These are phyloP conservation scores for Suillus brevipes DNA, from an alignment of 768 basidiomycete genomes.

Conservation along the genomic window DNA sequence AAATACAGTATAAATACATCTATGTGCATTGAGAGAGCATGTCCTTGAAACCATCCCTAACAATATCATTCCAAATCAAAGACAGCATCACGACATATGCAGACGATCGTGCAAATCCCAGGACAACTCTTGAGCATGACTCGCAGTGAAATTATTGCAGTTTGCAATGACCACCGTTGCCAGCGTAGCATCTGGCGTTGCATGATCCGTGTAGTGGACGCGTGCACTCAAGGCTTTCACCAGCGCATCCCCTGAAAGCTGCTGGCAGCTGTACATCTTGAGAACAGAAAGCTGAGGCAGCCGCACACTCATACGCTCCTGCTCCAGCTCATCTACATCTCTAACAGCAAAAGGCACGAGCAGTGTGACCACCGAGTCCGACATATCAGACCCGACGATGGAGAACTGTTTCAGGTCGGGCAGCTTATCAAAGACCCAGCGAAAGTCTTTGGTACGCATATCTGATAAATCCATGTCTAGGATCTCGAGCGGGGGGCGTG, in stretches of 20 bases:
- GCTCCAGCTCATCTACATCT: not conserved
- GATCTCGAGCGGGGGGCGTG: slow-evolving; percentile 59
- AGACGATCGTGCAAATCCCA: slow-evolving; percentile 28
- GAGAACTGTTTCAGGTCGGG: slow-evolving; percentile 58
- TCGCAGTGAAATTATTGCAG: slow-evolving; percentile 22
- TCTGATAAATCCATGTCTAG: slow-evolving; percentile 82
- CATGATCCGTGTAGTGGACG: slow-evolving; percentile 38
- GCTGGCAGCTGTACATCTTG: slow-evolving; percentile 61
- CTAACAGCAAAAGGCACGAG: slow-evolving; percentile 43
- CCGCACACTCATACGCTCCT: slow-evolving; percentile 38
- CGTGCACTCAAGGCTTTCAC: slow-evolving; percentile 53
- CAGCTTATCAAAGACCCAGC: slow-evolving; percentile 62
- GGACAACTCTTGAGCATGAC: slow-evolving; percentile 25
- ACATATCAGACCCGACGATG: slow-evolving; percentile 83
- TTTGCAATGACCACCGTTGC: slow-evolving; percentile 25
- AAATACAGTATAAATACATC: slow-evolving; percentile 2
- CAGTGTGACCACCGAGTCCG: slow-evolving; percentile 64
- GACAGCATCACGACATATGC: slow-evolving; percentile 21
- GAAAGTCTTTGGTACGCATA: slow-evolving; percentile 82
- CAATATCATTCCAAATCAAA: not conserved
- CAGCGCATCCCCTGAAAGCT: slow-evolving; percentile 58
- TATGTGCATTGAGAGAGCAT: not conserved
- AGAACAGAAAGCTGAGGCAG: slow-evolving; percentile 56
- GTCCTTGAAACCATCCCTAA: slow-evolving; percentile 7
- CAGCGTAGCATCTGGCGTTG: slow-evolving; percentile 30